Conservation (phyloP, 2,329 filamentous ascomycete species). For the Diaporthe eres region DNA sequence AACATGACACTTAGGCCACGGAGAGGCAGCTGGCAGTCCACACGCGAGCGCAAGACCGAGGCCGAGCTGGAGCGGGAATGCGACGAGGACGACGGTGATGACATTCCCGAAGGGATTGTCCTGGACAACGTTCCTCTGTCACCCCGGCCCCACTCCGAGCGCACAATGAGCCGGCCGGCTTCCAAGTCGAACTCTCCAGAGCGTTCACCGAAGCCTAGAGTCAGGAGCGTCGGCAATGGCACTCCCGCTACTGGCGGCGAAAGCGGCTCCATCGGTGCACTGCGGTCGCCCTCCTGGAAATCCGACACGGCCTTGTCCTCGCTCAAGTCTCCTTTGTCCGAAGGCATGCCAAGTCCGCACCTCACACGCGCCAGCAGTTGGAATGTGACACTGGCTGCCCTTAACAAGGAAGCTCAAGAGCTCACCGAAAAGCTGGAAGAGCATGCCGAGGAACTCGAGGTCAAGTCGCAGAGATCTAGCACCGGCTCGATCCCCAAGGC, state of each 20-base stretch:
- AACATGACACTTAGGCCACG: conserved; percentile 58
- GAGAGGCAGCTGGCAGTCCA: conserved; percentile 82
- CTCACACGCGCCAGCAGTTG: conserved; percentile 79
- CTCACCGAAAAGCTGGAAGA: conserved; percentile 86
- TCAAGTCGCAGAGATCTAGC: conserved; percentile 56
- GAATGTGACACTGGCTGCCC: conserved; percentile 77
- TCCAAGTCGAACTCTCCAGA: conserved; percentile 70
- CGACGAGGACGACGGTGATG: conserved; percentile 81
- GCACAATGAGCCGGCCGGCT: conserved; percentile 63
- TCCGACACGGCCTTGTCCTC: conserved; percentile 58
- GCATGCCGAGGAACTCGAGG: conserved; percentile 75
- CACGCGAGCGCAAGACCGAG: conserved; percentile 74
- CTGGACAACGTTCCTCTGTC: conserved; percentile 88
- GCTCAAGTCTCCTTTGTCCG: conserved; percentile 47
- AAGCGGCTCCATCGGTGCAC: conserved; percentile 62
- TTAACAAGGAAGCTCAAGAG: conserved; percentile 80
- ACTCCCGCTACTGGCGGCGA: conserved; percentile 72
- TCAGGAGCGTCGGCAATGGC: conserved; percentile 73
- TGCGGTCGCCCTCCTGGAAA: conserved; percentile 70
- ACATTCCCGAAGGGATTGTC: conserved; percentile 83
- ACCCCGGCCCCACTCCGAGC: conserved; percentile 73
- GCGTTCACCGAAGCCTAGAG: conserved; percentile 59
- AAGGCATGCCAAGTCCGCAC: conserved; percentile 56
- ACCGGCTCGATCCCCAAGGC: conserved; percentile 54
- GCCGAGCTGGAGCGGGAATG: conserved; percentile 82